Evolutionary conservation across 164 flowering plant species (phyloP).

Genomic region (Warburgia ugandensis): DNA sequence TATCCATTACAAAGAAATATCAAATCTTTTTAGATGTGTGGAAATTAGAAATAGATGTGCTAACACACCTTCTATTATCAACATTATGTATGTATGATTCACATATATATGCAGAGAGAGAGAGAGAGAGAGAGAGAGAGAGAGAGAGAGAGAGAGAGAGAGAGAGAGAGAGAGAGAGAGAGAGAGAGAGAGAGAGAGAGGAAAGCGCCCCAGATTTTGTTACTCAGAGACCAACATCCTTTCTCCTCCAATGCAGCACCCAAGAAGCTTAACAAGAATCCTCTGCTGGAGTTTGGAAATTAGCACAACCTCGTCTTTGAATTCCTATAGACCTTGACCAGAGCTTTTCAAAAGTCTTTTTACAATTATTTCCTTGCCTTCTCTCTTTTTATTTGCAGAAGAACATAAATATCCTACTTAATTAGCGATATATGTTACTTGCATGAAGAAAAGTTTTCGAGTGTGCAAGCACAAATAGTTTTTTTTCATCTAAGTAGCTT

Average conservation of each 20-base stretch:
- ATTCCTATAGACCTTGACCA: constrained; percentile 28
- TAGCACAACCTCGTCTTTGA: constrained; percentile 27
- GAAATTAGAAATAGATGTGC: too few relatives aligned
- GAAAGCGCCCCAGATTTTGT: constrained; percentile 23
- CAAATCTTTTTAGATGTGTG: too few relatives aligned
- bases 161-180: too few relatives aligned
- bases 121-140: too few relatives aligned
- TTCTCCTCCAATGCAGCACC: constrained; percentile 25
- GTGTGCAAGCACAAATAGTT: too few relatives aligned
- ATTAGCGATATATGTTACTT: constrained; percentile 1
- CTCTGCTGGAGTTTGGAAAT: constrained; percentile 39
- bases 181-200: constrained; percentile 27
- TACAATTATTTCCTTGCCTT: constrained; percentile 25
- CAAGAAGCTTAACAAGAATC: constrained; percentile 34
- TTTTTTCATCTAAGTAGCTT: too few relatives aligned
- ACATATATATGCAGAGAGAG: too few relatives aligned
- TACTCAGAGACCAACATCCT: constrained; percentile 31
- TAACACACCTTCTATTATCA: too few relatives aligned
- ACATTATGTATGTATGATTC: too few relatives aligned
- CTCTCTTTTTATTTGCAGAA: constrained; percentile 1
- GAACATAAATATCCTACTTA: constrained; percentile 1
- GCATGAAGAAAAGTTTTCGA: too few relatives aligned
- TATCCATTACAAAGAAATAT: too few relatives aligned
- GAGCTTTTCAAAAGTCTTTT: constrained; percentile 34
- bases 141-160: too few relatives aligned